Evolutionary conservation across 257 asterid genomes (phyloP).

Genomic region (Thymus mandschuricus): DNA sequence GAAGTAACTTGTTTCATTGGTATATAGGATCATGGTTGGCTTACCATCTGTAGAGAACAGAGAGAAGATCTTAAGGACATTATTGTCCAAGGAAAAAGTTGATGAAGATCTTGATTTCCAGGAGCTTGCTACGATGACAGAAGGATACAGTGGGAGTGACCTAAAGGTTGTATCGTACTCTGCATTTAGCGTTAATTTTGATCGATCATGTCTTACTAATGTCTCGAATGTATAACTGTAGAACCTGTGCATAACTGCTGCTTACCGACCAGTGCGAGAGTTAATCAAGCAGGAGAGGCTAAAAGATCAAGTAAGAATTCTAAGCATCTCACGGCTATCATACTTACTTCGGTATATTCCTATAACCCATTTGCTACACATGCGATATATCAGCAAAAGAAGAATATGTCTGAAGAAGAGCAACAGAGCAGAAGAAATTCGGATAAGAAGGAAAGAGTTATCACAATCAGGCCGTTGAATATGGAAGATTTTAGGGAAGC

Average conservation of each 20-base stretch:
- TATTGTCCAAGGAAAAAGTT: conserved; percentile 76
- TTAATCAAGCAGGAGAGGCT: conserved; percentile 71
- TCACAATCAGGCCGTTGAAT: conserved; percentile 69
- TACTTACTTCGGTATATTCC: background rate
- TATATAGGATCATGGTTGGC: conserved; percentile 80
- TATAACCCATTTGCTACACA: conserved; percentile 14
- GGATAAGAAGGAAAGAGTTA: conserved; percentile 49
- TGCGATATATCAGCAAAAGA: conserved; percentile 49
- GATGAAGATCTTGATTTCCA: conserved; percentile 57
- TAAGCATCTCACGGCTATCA: background rate
- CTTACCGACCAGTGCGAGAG: conserved; percentile 91
- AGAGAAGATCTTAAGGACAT: conserved; percentile 70
- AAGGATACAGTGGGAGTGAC: conserved; percentile 92
- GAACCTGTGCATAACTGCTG: conserved; percentile 91
- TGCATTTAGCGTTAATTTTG: background rate
- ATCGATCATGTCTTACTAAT: background rate
- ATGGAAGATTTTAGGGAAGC: conserved; percentile 80
- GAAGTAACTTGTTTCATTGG: conserved; percentile 11
- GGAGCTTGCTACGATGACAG: conserved; percentile 76
- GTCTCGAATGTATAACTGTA: conserved; percentile 30
- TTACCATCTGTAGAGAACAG: conserved; percentile 75
- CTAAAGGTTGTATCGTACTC: conserved; percentile 56
- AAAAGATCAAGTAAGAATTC: conserved; percentile 52
- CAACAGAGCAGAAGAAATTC: conserved; percentile 24
- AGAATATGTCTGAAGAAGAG: conserved; percentile 43